A percentile compares a stretch with the other conserved stretches of the same genome.
Evolutionary conservation across 73 alveolate species (phyloP).

Genomic region (Paramecium octaurelia): DNA sequence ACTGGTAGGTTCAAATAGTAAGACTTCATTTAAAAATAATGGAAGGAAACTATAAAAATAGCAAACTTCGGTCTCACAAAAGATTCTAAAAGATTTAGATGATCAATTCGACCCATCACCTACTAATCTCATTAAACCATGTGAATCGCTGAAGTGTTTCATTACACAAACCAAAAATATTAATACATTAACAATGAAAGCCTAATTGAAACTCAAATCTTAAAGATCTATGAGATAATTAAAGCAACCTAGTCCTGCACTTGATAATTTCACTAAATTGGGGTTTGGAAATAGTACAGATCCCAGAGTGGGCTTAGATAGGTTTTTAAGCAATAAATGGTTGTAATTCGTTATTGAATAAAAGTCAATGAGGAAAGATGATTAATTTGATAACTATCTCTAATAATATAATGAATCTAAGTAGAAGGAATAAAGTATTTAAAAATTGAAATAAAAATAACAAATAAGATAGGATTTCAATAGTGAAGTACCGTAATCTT

Average conservation of each 20-base stretch:
- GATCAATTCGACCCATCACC: not conserved
- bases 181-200: not conserved
- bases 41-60: not conserved
- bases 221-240: not conserved
- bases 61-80: not conserved
- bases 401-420: not conserved
- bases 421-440: not conserved
- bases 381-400: not conserved
- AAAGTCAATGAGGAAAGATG: conserved; percentile 37
- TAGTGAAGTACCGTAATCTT: not conserved
- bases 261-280: not conserved
- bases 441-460: not conserved
- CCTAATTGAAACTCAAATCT: not conserved
- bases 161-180: not conserved
- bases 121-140: not conserved
- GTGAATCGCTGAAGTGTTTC: not conserved
- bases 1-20: not conserved
- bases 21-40: not conserved
- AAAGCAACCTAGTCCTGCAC: not conserved
- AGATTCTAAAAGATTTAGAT: not conserved
- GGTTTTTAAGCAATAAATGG: conserved; percentile 34
- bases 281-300: not conserved
- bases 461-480: not conserved
- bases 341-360: not conserved
- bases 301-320: conserved; percentile 26